A percentile compares a stretch with the other conserved stretches of the same genome.
These are phyloP conservation scores for Solanum hybrid DNA, from an alignment of 305 asterid genomes.

Conservation along the genomic window DNA sequence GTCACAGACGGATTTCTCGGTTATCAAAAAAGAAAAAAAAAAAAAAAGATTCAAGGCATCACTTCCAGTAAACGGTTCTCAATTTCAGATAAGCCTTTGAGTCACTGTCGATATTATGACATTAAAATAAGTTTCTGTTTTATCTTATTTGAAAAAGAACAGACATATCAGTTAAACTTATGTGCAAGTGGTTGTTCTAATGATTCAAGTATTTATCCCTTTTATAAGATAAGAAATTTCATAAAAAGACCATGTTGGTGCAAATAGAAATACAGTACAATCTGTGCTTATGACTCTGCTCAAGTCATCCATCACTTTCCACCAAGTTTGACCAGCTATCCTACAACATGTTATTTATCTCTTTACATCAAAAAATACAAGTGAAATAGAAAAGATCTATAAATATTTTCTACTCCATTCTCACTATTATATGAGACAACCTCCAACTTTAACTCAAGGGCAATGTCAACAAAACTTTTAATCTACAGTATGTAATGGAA, in stretches of 20 bases:
- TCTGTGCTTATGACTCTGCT: neutral
- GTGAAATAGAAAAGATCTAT: neutral
- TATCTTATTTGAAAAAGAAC: neutral
- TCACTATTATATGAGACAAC: neutral
- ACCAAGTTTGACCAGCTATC: neutral
- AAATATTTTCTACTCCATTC: neutral
- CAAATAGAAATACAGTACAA: neutral
- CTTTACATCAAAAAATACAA: neutral
- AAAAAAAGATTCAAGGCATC: slow-evolving; percentile 1
- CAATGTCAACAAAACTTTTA: neutral
- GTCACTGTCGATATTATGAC: neutral
- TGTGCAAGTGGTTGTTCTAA: neutral
- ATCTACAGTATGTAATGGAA: neutral
- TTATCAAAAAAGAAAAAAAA: too few species aligned
- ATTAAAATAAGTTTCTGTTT: neutral
- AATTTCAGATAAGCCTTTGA: neutral
- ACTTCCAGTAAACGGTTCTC: neutral
- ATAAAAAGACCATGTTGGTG: neutral
- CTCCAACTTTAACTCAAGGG: neutral
- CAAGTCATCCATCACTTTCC: neutral
- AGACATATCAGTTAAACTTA: neutral
- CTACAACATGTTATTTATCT: neutral
- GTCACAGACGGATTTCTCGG: too few species aligned
- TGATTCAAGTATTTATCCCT: neutral
- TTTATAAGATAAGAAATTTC: neutral